Base-by-base conservation (phyloP, 306 rosid species). In the Rosa persica region DNA sequence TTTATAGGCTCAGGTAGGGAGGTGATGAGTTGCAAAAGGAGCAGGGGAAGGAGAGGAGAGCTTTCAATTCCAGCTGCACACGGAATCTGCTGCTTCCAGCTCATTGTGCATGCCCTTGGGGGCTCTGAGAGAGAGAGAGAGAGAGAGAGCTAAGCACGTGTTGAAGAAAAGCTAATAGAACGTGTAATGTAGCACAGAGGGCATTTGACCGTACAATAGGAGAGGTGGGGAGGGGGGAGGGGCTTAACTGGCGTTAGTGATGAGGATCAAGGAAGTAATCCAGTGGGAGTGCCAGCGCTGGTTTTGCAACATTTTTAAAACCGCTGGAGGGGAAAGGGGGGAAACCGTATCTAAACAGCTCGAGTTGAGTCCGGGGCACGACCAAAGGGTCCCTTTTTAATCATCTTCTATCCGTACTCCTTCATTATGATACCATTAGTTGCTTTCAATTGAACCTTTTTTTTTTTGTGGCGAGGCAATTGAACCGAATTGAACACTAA, bases 31-130 rank as follows among this genome's bases (percentile, higher is more conserved):
- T 43, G 5, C 60, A 62, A n/a, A 16, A 22, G 49, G 38, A 69
- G 71, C 71, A 27, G 36, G 79, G 80, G 72, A 78, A 81, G 71
- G 82, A 15, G 43, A 62, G 68, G 11, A 62, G 68, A 8, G 75
- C 73, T 72, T 78, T 82, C 87, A 83, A 62, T 83, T 88, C 80
- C 95, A 90, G 93, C 95, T 88, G 23, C 85, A 82, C 86, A 80
- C 89, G 87, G 92, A 90, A 83, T 85, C 93, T 82, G 80, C 91
- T 85, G 81, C 87, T 79, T 90, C 86, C 97, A 92, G 94, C 94
- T 92, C 87, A 84, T 70, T 8, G 6, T 44, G 22, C 73, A 44
- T 44, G 54, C 22, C 17, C 22, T 44, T 69, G 46, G 38, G 49
- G n/a, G 66, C 44, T 5, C 0, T 7, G 47, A 5, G 46, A 65